phyloP scores from a whole-genome alignment of 805 yeast species.

The Barnettozyma vustinii region DNA sequence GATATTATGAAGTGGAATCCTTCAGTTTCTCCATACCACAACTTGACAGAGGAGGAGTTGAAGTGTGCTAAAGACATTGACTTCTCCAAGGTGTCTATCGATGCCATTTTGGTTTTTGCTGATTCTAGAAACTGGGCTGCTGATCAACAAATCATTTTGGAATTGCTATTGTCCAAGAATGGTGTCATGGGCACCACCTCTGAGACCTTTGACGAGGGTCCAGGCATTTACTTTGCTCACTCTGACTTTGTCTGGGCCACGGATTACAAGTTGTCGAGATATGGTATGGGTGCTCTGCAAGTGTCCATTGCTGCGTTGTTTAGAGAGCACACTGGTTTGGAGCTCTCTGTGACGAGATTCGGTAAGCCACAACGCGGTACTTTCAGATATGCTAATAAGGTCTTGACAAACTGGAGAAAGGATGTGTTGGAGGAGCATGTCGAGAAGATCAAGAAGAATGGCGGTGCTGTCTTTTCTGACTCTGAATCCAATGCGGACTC shows the following conservation, averaged over 20 bases:
- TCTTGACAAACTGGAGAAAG: conserved; percentile 71
- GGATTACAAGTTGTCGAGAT: conserved; percentile 71
- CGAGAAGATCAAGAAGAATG: conserved; percentile 40
- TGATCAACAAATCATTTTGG: conserved; percentile 85
- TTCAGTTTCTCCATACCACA: conserved; percentile 79
- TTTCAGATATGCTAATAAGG: conserved; percentile 76
- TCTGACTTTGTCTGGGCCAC: conserved; percentile 94
- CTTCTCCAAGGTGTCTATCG: conserved; percentile 61
- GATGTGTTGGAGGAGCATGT: conserved; percentile 72
- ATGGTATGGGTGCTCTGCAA: conserved; percentile 94
- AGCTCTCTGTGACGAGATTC: conserved; percentile 72
- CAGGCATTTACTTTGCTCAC: conserved; percentile 82
- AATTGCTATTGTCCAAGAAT: conserved; percentile 64
- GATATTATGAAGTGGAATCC: conserved; percentile 87
- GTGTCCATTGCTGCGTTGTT: conserved; percentile 82
- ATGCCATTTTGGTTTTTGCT: conserved; percentile 84
- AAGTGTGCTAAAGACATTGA: conserved; percentile 49
- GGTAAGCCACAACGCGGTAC: conserved; percentile 91
- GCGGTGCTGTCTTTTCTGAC: conserved; percentile 26
- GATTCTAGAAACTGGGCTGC: conserved; percentile 93
- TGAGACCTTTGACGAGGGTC: conserved; percentile 68
- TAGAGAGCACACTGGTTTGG: conserved; percentile 79
- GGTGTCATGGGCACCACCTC: conserved; percentile 85
- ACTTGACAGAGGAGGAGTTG: conserved; percentile 65
- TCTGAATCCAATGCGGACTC: conserved; percentile 26